Evolutionary conservation across 345 rosid genomes (phyloP), one percentile per base, ranked within the genome.

Genomic region (Stellera chamaejasme): DNA sequence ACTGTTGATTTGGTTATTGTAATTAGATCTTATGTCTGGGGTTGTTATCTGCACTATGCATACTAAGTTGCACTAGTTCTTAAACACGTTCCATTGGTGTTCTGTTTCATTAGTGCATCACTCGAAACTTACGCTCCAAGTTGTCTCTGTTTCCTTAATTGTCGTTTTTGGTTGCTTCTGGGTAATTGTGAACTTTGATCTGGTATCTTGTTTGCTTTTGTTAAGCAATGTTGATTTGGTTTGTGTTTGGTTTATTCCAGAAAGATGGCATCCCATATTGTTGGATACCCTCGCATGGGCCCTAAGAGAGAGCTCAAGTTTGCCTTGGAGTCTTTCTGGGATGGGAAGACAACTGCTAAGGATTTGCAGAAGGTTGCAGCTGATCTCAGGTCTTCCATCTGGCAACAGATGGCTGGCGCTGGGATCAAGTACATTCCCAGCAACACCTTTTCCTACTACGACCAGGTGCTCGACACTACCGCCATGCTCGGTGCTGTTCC

Each of bases 241-340:
- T 42, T 57, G 27, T 52, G 56, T 55, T 13, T 52, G 8, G 11
- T 27, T 46, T 74, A 64, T 49, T 46, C 14, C 61, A 75, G 79
- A 53, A 71, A 63, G 75, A 92, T 92, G 98, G 95, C 93, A 4
- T 85, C 96, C 39, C 98, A 92, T 79, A 77, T 92, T 74, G 98
- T 86, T 79, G 97, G 98, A 81, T 92, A 92, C 43, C 98, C 98
- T 26, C 96, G 97, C 45, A 92, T 92, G 98, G 98, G 95, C 48
- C 96, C 98, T 68, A 91, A 88, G 81, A 91, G 96, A 67, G 98
- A 88, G 88, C 91, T 91, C 64, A 91, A 91, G 74, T 88, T 92
- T 50, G 98, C 98, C 1, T 69, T 89, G 91, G 99, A 93, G 44
- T 89, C 97, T 26, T 93, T 93, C 79, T 93, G 99, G 99, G 99